Percentiles rank a stretch among this genome's conserved stretches.
Conservation (phyloP, 169 alveolate genomes). For the Eimeria nieschulzi region DNA sequence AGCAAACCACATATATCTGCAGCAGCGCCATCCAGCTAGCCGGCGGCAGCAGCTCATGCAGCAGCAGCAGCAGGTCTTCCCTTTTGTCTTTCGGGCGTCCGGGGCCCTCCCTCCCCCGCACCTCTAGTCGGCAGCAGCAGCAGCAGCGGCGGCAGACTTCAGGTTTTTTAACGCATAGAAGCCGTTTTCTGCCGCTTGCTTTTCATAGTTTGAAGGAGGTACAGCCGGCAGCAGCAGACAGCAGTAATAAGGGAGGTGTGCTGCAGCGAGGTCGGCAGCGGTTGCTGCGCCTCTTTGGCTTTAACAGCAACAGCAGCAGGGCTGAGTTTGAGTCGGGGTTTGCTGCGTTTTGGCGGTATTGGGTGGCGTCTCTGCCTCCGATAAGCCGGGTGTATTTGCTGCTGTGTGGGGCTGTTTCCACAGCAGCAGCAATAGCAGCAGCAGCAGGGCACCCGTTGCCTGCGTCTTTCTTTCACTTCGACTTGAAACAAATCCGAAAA, state of each 20-base stretch:
- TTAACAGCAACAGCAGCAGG: background rate
- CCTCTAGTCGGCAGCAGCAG: background rate
- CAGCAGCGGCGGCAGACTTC: background rate
- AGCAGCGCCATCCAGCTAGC: background rate
- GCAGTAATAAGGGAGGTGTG: background rate
- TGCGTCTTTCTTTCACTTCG: background rate
- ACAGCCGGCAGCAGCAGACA: background rate
- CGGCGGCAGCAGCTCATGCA: background rate
- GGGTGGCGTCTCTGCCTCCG: background rate
- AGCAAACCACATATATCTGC: background rate
- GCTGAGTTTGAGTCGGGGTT: background rate
- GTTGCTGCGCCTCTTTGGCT: constrained; percentile 1
- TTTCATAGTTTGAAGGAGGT: background rate
- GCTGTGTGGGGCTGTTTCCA: background rate
- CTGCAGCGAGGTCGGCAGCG: background rate
- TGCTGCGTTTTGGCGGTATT: background rate
- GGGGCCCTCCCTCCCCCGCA: background rate
- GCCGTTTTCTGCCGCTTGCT: background rate
- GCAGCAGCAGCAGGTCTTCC: background rate
- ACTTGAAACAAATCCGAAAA: too few relatives aligned
- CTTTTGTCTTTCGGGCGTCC: background rate
- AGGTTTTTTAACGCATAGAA: background rate
- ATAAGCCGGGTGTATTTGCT: background rate
- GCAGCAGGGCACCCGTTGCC: background rate
- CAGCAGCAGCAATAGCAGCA: background rate